Evolutionary conservation across 495 filamentous ascomycete genomes (phyloP), one percentile per base, ranked within the genome.

Genomic region (Hypoxylon subgilvum): DNA sequence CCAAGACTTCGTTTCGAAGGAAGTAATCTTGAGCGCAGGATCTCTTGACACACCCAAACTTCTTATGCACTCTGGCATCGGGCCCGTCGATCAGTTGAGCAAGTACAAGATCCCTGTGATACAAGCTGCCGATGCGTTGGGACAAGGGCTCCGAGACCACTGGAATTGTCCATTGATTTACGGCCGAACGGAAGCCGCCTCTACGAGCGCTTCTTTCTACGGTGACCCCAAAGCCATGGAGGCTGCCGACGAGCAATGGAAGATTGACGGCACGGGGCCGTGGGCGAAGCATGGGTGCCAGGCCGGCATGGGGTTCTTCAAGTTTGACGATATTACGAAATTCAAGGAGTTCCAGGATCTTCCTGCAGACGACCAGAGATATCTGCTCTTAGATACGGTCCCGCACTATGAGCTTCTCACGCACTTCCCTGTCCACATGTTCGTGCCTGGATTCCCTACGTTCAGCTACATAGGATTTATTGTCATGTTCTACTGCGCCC

Each of bases 51-150:
- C 72, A 3, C 85, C 86, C 5, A 79, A 81, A 32, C 77, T 88
- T 41, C 73, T 88, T 0, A 82, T 86, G 78, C 80, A 85, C 48
- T 85, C 82, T 2, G 86, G 85, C 2, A 81, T 88, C 47, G 85
- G 85, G 0, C 82, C 84, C 0, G 63, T 68, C 3, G 54, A 70
- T 0, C 74, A 86, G 22, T 75, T 88, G 0, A 18, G 66, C n/a
- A 52, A 76, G 27, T 79, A 77, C 67, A 45, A 70, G 18, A 84
- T 88, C 48, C 74, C 77, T 0, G 60, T 83, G 0, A 38, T 82
- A n/a, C 67, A 76, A 0, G 66, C 80, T 7, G 46, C 80, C 0
- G 72, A 78, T 3, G 72, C 74, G 12, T 69, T 87, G n/a, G 86
- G 84, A 3, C 70, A 83, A 52, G 77, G 79, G 39, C 75, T 87